Percentiles rank a stretch among this genome's conserved stretches.
Evolutionary conservation across 768 basidiomycete species (phyloP).

Genomic region (Polyporus arcularius): DNA sequence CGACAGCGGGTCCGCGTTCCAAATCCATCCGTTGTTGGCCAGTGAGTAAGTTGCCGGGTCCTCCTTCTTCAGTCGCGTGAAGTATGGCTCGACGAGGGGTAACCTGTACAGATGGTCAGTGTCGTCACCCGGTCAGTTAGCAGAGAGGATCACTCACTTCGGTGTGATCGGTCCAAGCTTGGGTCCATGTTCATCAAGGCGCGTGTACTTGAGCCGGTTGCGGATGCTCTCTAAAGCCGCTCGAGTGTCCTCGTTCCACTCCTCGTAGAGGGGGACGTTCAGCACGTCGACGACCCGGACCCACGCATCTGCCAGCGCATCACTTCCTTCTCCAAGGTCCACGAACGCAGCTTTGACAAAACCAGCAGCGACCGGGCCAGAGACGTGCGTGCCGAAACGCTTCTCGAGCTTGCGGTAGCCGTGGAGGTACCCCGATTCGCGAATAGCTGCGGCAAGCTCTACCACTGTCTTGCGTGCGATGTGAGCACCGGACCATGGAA

Average conservation of each 20-base stretch:
- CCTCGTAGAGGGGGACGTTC: slow-evolving; percentile 85
- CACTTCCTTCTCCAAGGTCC: slow-evolving; percentile 45
- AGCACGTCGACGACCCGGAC: slow-evolving; percentile 76
- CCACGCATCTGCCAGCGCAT: slow-evolving; percentile 72
- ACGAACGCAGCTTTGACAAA: slow-evolving; percentile 70
- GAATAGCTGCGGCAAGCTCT: slow-evolving; percentile 68
- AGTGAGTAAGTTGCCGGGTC: slow-evolving; percentile 66
- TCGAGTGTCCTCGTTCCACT: slow-evolving; percentile 83
- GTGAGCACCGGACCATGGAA: slow-evolving; percentile 62
- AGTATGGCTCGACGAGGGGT: slow-evolving; percentile 90
- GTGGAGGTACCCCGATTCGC: slow-evolving; percentile 52
- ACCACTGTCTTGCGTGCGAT: slow-evolving; percentile 58
- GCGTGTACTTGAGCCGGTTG: slow-evolving; percentile 76
- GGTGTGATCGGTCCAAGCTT: slow-evolving; percentile 77
- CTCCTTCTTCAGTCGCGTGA: slow-evolving; percentile 73
- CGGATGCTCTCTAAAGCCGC: slow-evolving; percentile 73
- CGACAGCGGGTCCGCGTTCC: slow-evolving; percentile 90
- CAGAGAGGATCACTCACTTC: slow-evolving; percentile 48
- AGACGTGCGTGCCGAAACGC: slow-evolving; percentile 68
- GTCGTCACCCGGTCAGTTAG: neutral
- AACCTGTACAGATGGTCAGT: slow-evolving; percentile 44
- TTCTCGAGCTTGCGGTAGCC: slow-evolving; percentile 62
- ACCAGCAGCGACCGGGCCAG: slow-evolving; percentile 67
- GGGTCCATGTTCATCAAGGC: slow-evolving; percentile 83
- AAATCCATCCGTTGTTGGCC: slow-evolving; percentile 99